Evolutionary conservation across 2,329 filamentous ascomycete species (phyloP).

Genomic region (Penicillium olsonii): DNA sequence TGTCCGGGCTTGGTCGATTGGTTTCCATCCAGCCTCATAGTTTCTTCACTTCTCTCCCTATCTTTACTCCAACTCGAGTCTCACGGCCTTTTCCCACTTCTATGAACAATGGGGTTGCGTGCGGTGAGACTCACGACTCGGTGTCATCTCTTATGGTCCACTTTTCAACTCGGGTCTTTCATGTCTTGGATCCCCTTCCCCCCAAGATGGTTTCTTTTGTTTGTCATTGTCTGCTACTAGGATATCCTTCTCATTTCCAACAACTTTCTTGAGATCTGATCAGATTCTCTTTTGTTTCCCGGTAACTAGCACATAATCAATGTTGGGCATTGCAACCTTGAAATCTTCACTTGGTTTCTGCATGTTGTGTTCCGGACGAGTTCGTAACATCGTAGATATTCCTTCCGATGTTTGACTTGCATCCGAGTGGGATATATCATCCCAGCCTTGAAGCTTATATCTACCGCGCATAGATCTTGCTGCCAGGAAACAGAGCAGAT

Average conservation of each 20-base stretch:
- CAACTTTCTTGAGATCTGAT: slow-evolving; percentile 14
- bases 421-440: too few species aligned
- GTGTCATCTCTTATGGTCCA: background rate
- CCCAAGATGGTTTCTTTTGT: slow-evolving; percentile 18
- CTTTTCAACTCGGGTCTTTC: slow-evolving; percentile 3
- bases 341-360: too few species aligned
- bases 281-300: background rate
- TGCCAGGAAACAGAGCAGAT: background rate
- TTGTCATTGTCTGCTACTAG: slow-evolving; percentile 20
- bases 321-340: too few species aligned
- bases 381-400: too few species aligned
- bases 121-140: background rate
- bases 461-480: too few species aligned
- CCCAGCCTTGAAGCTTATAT: too few species aligned
- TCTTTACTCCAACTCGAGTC: background rate
- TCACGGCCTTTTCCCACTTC: background rate
- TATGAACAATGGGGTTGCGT: background rate
- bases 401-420: too few species aligned
- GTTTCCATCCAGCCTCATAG: slow-evolving; percentile 6
- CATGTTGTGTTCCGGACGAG: too few species aligned
- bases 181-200: slow-evolving; percentile 3
- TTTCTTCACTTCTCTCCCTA: background rate
- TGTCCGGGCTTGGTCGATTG: slow-evolving; percentile 1
- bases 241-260: slow-evolving; percentile 30
- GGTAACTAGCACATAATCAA: too few species aligned